A percentile compares a stretch with the other conserved stretches of the same genome.
These are phyloP conservation scores for Trichoderma oligosporum DNA, from an alignment of 2,329 filamentous ascomycete species.

Conservation along the genomic window DNA sequence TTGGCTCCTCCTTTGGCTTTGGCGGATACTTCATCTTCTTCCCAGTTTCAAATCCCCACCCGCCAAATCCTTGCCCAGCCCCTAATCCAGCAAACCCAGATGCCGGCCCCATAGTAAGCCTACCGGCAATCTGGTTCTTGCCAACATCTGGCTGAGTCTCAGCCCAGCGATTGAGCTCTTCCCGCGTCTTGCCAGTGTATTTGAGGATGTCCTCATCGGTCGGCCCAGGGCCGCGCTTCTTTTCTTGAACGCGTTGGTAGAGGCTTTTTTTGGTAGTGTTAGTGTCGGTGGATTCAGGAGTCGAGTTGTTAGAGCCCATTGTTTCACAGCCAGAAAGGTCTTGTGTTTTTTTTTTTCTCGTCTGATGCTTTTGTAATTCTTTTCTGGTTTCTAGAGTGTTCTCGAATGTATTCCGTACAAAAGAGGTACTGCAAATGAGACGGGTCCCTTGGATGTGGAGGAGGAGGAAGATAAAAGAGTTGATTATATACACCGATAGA, in stretches of 20 bases:
- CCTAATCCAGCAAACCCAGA: constrained; percentile 32
- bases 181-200: constrained; percentile 40
- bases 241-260: constrained; percentile 33
- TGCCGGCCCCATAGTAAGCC: constrained; percentile 28
- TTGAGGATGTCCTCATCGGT: constrained; percentile 40
- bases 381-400: too few species aligned
- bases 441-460: not conserved
- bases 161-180: constrained; percentile 37
- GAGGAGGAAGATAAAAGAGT: not conserved
- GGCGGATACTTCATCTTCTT: constrained; percentile 38
- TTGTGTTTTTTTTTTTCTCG: too few species aligned
- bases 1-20: constrained; percentile 17
- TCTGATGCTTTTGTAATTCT: too few species aligned
- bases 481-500: not conserved
- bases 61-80: constrained; percentile 32
- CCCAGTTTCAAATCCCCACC: constrained; percentile 33
- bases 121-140: constrained; percentile 39
- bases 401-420: too few species aligned
- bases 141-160: constrained; percentile 38
- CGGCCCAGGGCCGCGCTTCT: constrained; percentile 31
- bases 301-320: constrained; percentile 9
- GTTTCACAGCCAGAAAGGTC: too few species aligned
- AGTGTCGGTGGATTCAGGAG: not conserved
- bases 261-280: constrained; percentile 27
- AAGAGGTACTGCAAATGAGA: not conserved